A percentile compares a stretch with the other conserved stretches of the same genome.
These are phyloP conservation scores for Chimonanthus praecox DNA, from an alignment of 164 flowering plant species.

Conservation along the genomic window DNA sequence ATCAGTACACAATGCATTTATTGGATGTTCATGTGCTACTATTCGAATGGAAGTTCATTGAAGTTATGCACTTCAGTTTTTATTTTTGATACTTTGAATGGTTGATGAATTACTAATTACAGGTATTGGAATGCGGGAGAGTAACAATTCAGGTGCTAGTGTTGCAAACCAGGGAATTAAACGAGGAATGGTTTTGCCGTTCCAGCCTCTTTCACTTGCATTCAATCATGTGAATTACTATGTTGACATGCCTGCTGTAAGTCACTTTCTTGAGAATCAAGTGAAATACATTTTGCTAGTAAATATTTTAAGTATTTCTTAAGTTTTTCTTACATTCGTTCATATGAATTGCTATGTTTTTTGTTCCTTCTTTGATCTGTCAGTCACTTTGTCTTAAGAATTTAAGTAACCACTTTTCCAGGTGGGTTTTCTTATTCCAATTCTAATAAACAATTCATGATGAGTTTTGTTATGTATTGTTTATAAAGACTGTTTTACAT, in stretches of 20 bases:
- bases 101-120: neutral
- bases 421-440: too few species aligned
- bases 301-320: neutral
- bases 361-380: neutral
- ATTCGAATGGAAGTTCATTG: neutral
- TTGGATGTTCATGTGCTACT: neutral
- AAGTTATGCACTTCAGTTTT: neutral
- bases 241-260: constrained; percentile 68
- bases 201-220: constrained; percentile 50
- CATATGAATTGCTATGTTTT: neutral
- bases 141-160: constrained; percentile 1
- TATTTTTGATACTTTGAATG: neutral
- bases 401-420: too few species aligned
- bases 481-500: too few species aligned
- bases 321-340: too few species aligned
- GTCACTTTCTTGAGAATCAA: constrained; percentile 13
- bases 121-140: constrained; percentile 4
- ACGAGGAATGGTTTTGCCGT: constrained; percentile 68
- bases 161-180: constrained; percentile 11
- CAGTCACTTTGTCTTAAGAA: neutral
- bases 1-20: neutral
- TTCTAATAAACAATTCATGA: too few species aligned
- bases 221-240: constrained; percentile 57
- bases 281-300: too few species aligned
- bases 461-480: too few species aligned